Conservation (phyloP, 2,329 filamentous ascomycete genomes). For the Colletotrichum neosansevieriae region DNA sequence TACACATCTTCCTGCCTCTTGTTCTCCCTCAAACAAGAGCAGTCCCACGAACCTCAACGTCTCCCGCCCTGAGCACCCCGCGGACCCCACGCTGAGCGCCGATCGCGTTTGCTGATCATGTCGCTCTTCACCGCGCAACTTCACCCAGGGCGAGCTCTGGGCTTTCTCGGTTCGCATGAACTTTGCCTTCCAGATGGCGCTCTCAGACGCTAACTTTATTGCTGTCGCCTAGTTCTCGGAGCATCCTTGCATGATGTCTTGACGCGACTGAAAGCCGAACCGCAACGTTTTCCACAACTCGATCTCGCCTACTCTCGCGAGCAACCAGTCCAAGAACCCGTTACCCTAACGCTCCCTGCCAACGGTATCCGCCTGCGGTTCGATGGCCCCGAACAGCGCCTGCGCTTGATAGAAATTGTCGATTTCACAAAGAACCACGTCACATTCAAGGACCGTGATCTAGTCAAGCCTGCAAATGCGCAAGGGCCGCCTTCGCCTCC, state of each 20-base stretch:
- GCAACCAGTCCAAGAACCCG: slow-evolving; percentile 79
- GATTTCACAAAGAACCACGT: slow-evolving; percentile 90
- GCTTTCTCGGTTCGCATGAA: slow-evolving; percentile 63
- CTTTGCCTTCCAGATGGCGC: slow-evolving; percentile 34
- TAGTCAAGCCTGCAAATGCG: slow-evolving; percentile 72
- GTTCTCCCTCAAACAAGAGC: not conserved
- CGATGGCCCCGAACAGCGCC: slow-evolving; percentile 90
- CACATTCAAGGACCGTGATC: slow-evolving; percentile 82
- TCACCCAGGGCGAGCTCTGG: slow-evolving; percentile 73
- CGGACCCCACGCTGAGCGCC: slow-evolving; percentile 35
- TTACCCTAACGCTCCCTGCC: slow-evolving; percentile 80
- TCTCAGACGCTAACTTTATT: slow-evolving; percentile 39
- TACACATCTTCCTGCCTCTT: not conserved
- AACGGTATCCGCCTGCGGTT: slow-evolving; percentile 94
- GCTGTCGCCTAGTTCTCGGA: slow-evolving; percentile 75
- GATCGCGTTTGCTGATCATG: slow-evolving; percentile 47
- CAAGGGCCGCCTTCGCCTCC: slow-evolving; percentile 46
- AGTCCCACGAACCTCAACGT: slow-evolving; percentile 9
- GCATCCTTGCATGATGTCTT: slow-evolving; percentile 92
- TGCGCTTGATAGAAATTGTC: slow-evolving; percentile 89
- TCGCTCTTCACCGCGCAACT: slow-evolving; percentile 71
- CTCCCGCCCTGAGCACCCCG: slow-evolving; percentile 29
- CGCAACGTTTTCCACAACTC: slow-evolving; percentile 83
- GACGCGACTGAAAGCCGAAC: slow-evolving; percentile 88
- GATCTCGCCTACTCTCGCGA: slow-evolving; percentile 84